phyloP scores from a whole-genome alignment of 2,329 filamentous ascomycete genomes.

The Colletotrichum sp. region DNA sequence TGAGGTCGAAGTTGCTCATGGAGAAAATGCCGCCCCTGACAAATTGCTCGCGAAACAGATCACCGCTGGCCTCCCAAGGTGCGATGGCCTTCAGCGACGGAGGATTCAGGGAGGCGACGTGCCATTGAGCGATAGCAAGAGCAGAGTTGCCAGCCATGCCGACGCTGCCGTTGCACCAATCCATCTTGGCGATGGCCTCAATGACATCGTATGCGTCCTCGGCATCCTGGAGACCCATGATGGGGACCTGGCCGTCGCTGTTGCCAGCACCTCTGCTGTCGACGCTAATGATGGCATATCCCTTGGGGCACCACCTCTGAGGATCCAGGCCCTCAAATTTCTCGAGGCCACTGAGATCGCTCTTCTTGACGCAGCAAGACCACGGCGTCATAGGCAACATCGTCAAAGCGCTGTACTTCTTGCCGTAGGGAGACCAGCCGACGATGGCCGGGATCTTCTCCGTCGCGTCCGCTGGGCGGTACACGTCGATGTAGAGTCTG shows the following conservation, averaged over 20 bases:
- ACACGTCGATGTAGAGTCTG: constrained; percentile 49
- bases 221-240: constrained; percentile 33
- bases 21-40: constrained; percentile 44
- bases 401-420: constrained; percentile 45
- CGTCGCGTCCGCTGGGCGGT: constrained; percentile 39
- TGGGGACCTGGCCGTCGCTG: constrained; percentile 20
- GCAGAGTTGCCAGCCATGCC: constrained; percentile 37
- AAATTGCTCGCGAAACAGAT: constrained; percentile 52
- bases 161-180: constrained; percentile 35
- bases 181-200: constrained; percentile 30
- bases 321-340: constrained; percentile 31
- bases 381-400: constrained; percentile 35
- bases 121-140: constrained; percentile 28
- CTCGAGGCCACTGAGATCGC: constrained; percentile 26
- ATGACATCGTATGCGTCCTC: constrained; percentile 32
- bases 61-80: constrained; percentile 49
- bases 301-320: constrained; percentile 31
- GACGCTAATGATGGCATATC: constrained; percentile 39
- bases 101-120: constrained; percentile 23
- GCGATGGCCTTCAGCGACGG: constrained; percentile 27
- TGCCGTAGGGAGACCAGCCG: constrained; percentile 51
- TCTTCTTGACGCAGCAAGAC: constrained; percentile 24
- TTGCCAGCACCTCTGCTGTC: constrained; percentile 36
- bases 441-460: constrained; percentile 47
- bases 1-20: constrained; percentile 47